Base-by-base conservation (phyloP, 805 yeast species). In the Candida easanensis region DNA sequence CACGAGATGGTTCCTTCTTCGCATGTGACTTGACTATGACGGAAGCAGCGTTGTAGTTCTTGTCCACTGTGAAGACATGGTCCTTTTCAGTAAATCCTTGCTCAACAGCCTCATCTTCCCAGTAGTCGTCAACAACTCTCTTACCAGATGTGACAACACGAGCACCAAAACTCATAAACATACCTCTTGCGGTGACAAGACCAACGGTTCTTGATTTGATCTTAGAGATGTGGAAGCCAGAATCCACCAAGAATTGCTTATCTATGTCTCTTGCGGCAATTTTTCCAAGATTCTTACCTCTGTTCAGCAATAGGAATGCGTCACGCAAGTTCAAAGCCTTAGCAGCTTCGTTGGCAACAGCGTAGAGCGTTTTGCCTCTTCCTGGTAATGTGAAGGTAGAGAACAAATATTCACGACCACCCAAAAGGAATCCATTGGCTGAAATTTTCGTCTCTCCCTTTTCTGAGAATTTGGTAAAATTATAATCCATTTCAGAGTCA, bases 41-140 rank as follows among this genome's bases (percentile, higher is more conserved):
- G 3, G 28, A 4, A 9, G 41, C 30, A 44, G 38, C 17, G 22
- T 37, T 20, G 39, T 37, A 39, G 39, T 48, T 51, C 32, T 45
- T 46, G 8, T 49, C 56, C 10, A 49, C 54, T 19, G 57, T 57
- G 44, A 62, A 66, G 3, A 75, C 79, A 23, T 74, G 69, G 42
- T 73, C 76, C 33, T 63, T 64, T 20, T 70, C 68, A 1, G 71
- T 67, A 39, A 73, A 70, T 1, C 73, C 73, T 46, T 73, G 73
- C 16, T 62, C 64, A 30, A 56, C 60, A 0, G 71, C 71, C 4
- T 61, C 51, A 4, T 62, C 63, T 48, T 76, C 82, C 79, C 80
- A 79, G 54, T 79, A 78, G 55, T 78, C 84, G 56, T 78, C 83
- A 3, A 57, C 47, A 4, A 77, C 64, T 44, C 82, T 65, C 28